A percentile compares a stretch with the other conserved stretches of the same genome.
These are phyloP conservation scores for Glaciozyma martinii DNA, from an alignment of 768 basidiomycete genomes.

Conservation along the genomic window DNA sequence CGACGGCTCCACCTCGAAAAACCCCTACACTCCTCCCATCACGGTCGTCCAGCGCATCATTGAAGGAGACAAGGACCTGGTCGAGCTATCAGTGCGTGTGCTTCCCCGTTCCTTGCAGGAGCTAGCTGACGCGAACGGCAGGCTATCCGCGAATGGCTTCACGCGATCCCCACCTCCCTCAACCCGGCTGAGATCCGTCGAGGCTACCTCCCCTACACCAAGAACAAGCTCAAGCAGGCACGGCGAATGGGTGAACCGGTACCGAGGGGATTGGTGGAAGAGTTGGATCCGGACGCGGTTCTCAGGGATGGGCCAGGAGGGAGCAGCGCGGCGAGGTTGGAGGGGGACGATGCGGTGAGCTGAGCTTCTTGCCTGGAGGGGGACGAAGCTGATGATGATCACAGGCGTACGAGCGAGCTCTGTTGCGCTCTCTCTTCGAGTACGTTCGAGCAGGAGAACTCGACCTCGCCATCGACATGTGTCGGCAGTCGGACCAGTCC, in stretches of 20 bases:
- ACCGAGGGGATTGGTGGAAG: constrained; percentile 45
- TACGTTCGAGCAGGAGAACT: constrained; percentile 76
- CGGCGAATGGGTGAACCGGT: constrained; percentile 47
- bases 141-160: constrained; percentile 73
- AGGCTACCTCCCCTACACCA: constrained; percentile 75
- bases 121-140: background rate
- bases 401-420: constrained; percentile 69
- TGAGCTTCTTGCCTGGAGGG: too few relatives aligned
- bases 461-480: constrained; percentile 73
- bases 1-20: constrained; percentile 47
- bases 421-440: constrained; percentile 68
- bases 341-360: constrained; percentile 69
- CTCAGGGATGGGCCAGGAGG: constrained; percentile 48
- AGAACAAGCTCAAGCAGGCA: constrained; percentile 60
- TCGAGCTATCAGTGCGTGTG: constrained; percentile 56
- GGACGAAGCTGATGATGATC: background rate
- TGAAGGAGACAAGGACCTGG: constrained; percentile 55
- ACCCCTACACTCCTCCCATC: constrained; percentile 73
- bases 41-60: constrained; percentile 67
- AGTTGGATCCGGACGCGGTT: constrained; percentile 74
- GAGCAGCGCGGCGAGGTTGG: constrained; percentile 43
- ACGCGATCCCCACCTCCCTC: constrained; percentile 46
- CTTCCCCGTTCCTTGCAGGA: background rate
- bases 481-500: constrained; percentile 70
- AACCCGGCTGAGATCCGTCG: constrained; percentile 60